phyloP scores from a whole-genome alignment of 768 basidiomycete genomes.

The Pholiota microspora region DNA sequence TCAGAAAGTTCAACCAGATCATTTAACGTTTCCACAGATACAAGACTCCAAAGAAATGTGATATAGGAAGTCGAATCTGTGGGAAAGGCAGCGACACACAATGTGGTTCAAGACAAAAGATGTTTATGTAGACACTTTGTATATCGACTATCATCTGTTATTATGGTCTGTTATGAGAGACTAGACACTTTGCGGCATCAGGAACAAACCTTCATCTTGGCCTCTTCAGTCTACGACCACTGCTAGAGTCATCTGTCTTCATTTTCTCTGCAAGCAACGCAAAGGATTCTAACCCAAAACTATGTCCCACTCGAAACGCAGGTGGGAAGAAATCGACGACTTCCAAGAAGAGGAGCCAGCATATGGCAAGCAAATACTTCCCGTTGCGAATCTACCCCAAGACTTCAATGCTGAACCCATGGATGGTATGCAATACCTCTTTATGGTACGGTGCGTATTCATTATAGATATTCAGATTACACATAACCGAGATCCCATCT shows the following conservation, averaged over 20 bases:
- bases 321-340: conserved; percentile 46
- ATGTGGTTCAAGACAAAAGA: background rate
- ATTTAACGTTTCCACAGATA: background rate
- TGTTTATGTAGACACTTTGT: background rate
- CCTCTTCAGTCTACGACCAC: background rate
- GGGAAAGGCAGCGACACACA: background rate
- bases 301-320: conserved; percentile 50
- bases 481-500: background rate
- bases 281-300: background rate
- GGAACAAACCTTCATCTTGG: conserved; percentile 1
- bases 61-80: background rate
- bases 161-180: no score
- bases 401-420: conserved; percentile 63
- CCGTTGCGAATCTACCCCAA: conserved; percentile 76
- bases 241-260: background rate
- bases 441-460: conserved; percentile 65
- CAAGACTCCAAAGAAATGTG: background rate
- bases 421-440: conserved; percentile 80
- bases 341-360: conserved; percentile 61
- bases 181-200: background rate
- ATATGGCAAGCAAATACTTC: conserved; percentile 70
- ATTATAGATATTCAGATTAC: background rate
- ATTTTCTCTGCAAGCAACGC: background rate
- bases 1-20: background rate
- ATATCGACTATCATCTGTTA: no score